Evolutionary conservation across 352 stramenopile species (phyloP).

Genomic region (Phytophthora pisi): DNA sequence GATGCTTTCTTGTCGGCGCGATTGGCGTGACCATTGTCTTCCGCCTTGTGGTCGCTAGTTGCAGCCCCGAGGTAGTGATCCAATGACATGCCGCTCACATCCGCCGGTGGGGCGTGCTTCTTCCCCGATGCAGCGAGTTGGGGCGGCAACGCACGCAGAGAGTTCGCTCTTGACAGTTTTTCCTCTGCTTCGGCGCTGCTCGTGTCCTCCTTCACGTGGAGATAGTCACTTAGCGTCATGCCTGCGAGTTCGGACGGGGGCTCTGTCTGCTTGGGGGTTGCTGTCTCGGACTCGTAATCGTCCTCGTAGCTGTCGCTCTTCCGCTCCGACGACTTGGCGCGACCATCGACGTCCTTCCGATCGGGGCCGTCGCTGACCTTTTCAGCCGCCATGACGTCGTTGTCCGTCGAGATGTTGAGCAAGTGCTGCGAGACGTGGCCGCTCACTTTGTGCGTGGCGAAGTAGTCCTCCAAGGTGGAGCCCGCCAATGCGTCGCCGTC

Average conservation of each 20-base stretch:
- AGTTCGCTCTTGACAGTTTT: conserved; percentile 21
- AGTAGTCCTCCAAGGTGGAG: conserved; percentile 45
- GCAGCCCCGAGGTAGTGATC: conserved; percentile 63
- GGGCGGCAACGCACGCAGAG: conserved; percentile 14
- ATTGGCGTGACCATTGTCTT: conserved; percentile 15
- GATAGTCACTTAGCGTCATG: conserved; percentile 65
- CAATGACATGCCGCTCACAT: conserved; percentile 68
- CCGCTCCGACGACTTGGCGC: conserved; percentile 2
- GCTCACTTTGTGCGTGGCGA: conserved; percentile 34
- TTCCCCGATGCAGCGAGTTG: conserved; percentile 22
- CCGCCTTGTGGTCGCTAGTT: conserved; percentile 4
- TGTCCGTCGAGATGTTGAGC: conserved; percentile 49
- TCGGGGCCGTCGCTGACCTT: conserved; percentile 13
- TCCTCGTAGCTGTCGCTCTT: conserved; percentile 45
- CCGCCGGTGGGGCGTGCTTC: conserved; percentile 18
- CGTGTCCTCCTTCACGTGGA: conserved; percentile 45
- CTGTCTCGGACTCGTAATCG: conserved; percentile 22
- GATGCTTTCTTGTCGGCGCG: conserved; percentile 32
- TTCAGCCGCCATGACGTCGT: conserved; percentile 65
- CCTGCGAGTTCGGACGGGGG: conserved; percentile 35
- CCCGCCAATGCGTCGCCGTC: conserved; percentile 23
- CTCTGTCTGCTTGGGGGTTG: conserved; percentile 16
- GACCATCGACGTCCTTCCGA: not conserved
- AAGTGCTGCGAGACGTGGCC: conserved; percentile 61
- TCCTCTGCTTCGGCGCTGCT: conserved; percentile 19